phyloP scores from a whole-genome alignment of 2,329 filamentous ascomycete species.

The Colletotrichum sp. region DNA sequence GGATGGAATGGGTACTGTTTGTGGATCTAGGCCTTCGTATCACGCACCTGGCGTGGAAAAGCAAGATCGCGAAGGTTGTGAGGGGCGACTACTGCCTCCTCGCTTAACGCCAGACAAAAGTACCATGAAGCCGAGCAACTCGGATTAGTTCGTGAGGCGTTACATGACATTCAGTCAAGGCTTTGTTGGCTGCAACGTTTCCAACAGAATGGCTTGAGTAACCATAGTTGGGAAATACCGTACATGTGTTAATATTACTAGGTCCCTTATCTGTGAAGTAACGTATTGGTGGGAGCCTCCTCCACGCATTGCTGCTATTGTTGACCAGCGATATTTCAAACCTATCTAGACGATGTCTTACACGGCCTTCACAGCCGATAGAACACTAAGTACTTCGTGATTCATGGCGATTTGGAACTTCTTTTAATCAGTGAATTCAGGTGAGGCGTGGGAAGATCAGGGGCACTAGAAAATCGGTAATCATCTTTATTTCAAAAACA shows the following conservation, averaged over 20 bases:
- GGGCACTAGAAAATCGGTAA: too few relatives aligned
- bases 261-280: fast-evolving
- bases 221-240: too few relatives aligned
- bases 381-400: too few relatives aligned
- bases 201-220: too few relatives aligned
- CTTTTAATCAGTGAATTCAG: fast-evolving
- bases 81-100: not conserved
- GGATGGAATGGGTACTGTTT: too few relatives aligned
- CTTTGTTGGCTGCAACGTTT: too few relatives aligned
- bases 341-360: not conserved
- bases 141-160: not conserved
- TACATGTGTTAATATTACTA: too few relatives aligned
- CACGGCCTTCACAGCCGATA: not conserved
- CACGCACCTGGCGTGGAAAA: too few relatives aligned
- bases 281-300: not conserved
- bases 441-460: too few relatives aligned
- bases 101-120: not conserved
- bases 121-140: not conserved
- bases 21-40: too few relatives aligned
- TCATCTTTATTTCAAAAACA: not conserved
- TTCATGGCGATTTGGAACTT: not conserved
- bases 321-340: not conserved
- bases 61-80: not conserved
- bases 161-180: too few relatives aligned
- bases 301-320: fast-evolving